Evolutionary conservation across 306 rosid genomes (phyloP), one percentile per base, ranked within the genome.

Genomic region (Mucuna pruriens): DNA sequence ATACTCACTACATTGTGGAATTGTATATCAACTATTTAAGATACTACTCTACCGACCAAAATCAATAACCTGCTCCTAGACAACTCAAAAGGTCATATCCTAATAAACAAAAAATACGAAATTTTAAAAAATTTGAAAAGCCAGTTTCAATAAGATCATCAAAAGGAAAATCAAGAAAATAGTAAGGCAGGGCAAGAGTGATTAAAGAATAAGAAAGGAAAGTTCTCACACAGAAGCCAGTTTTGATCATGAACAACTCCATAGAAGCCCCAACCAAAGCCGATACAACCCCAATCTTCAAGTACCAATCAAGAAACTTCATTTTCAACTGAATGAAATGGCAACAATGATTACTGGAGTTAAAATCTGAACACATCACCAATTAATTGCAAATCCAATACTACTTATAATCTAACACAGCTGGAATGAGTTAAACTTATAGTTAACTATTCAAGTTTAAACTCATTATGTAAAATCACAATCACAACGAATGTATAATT

Each of bases 221-320:
- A 69, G 81, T 87, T 90, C 86, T 86, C 97, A 83, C 85, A 94
- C 98, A 94, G 92, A 94, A 94, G 85, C 95, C 95, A 61, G 97
- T 87, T 80, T 92, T 87, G 79, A 94, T 88, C 98, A 92, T 92
- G 90, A 94, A 92, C 42, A 92, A 16, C 79, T 94, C 97, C 98
- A 94, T 91, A 82, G 97, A 95, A 80, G 89, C 97, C 84, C 97
- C 95, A 77, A 95, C 72, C 71, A 93, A 76, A 82, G 94, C 94
- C 0, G 97, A 92, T 7, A 77, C 97, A 45, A 78, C 73, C 38
- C 91, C 92, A 65, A 95, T 93, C 92, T 93, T 95, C 85, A 95
- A 57, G 72, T 95, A 95, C 99, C 99, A 95, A 77, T 89, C 94
- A 25, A 90, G 81, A 87, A 88, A 93, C 91, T 86, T 93, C 97